phyloP scores from a whole-genome alignment of 2,329 filamentous ascomycete species.

The Colletotrichum acutatum region DNA sequence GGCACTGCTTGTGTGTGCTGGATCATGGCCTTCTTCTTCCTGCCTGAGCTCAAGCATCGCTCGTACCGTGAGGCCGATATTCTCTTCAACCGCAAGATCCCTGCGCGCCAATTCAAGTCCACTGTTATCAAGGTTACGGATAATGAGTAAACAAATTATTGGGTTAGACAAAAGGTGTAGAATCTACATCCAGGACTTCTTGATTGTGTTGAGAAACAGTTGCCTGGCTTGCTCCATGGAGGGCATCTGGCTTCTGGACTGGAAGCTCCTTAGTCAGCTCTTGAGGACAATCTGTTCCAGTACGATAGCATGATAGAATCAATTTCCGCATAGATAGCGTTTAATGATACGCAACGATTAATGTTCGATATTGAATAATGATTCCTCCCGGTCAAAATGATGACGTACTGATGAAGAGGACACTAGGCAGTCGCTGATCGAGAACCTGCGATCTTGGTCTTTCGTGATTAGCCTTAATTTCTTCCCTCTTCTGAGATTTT shows the following conservation, averaged over 20 bases:
- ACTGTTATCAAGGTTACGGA: conserved; percentile 55
- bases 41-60: conserved; percentile 57
- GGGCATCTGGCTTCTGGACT: too few species aligned
- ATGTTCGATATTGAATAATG: not conserved
- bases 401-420: too few species aligned
- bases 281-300: not conserved
- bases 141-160: conserved; percentile 45
- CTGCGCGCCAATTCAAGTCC: conserved; percentile 56
- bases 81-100: conserved; percentile 53
- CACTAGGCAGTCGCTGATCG: too few species aligned
- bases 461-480: too few species aligned
- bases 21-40: conserved; percentile 52
- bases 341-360: not conserved
- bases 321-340: not conserved
- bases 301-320: not conserved
- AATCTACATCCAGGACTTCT: not conserved
- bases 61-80: conserved; percentile 58
- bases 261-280: not conserved
- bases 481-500: too few species aligned
- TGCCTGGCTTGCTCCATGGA: not conserved
- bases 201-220: not conserved
- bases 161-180: not conserved
- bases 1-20: conserved; percentile 53
- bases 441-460: too few species aligned
- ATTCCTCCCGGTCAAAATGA: too few species aligned